These are phyloP conservation scores for Rutstroemia sp. DNA, from an alignment of 2,329 filamentous ascomycete species.

Conservation along the genomic window DNA sequence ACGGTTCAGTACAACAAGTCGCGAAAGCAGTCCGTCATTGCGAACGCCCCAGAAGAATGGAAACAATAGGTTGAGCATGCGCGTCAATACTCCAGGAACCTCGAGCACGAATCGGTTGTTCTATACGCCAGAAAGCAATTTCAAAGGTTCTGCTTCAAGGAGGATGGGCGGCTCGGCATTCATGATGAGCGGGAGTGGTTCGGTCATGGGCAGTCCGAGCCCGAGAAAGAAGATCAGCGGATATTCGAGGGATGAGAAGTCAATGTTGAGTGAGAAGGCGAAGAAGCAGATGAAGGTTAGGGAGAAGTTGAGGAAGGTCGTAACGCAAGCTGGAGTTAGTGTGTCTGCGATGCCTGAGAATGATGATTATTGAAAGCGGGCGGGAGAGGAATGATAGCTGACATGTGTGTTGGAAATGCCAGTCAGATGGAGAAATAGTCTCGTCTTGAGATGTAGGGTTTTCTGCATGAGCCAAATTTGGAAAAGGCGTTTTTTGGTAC, in stretches of 20 bases:
- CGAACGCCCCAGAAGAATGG: constrained; percentile 27
- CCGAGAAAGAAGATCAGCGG: constrained; percentile 55
- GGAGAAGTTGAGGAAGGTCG: constrained; percentile 36
- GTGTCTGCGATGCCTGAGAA: constrained; percentile 26
- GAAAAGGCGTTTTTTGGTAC: neutral
- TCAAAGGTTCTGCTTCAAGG: constrained; percentile 16
- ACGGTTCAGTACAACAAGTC: constrained; percentile 38
- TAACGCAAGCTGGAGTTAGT: constrained; percentile 26
- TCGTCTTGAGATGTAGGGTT: neutral
- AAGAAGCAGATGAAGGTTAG: constrained; percentile 46
- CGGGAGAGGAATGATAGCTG: neutral
- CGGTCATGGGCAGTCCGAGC: constrained; percentile 24
- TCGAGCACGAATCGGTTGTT: constrained; percentile 23
- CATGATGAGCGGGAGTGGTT: constrained; percentile 15
- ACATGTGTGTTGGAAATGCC: neutral
- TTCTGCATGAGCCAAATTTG: neutral
- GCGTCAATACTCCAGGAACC: constrained; percentile 15
- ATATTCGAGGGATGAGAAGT: constrained; percentile 53
- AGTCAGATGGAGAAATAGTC: no score
- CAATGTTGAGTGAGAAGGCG: constrained; percentile 45
- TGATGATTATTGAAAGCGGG: neutral
- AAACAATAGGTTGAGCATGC: constrained; percentile 19
- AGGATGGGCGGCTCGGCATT: constrained; percentile 13
- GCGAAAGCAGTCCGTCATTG: constrained; percentile 38
- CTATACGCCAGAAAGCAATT: constrained; percentile 26